A percentile compares a stretch with the other conserved stretches of the same genome.
These are phyloP conservation scores for Puccinia novopanici DNA, from an alignment of 1,284 basidiomycete species.

Conservation along the genomic window DNA sequence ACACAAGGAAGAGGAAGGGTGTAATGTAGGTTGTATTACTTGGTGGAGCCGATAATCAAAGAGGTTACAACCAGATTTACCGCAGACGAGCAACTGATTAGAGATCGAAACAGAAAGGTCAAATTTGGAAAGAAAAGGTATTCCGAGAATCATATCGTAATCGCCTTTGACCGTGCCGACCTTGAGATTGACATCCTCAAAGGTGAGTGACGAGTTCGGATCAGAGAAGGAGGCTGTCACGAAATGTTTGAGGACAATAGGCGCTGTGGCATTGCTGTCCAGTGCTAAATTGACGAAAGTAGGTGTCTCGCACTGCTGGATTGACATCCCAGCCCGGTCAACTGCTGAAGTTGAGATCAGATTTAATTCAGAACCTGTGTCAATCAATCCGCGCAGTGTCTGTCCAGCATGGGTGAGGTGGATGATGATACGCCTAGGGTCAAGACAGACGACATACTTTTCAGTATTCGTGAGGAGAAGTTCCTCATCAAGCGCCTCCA, in stretches of 20 bases:
- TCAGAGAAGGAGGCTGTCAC: background rate
- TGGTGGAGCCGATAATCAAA: too few species aligned
- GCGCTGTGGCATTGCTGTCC: background rate
- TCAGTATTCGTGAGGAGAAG: too few species aligned
- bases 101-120: too few species aligned
- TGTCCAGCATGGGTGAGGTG: background rate
- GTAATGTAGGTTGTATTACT: too few species aligned
- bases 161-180: background rate
- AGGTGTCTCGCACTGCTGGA: background rate
- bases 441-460: too few species aligned
- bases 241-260: background rate
- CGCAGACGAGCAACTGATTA: too few species aligned
- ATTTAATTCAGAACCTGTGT: conserved; percentile 2
- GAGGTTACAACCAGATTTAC: background rate
- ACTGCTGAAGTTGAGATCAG: too few species aligned
- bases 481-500: too few species aligned
- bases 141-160: background rate
- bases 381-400: background rate
- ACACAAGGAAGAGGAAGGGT: too few species aligned
- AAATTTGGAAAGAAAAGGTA: background rate
- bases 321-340: background rate
- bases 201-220: background rate
- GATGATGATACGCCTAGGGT: too few species aligned
- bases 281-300: background rate
- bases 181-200: background rate